Evolutionary conservation across 768 basidiomycete species (phyloP).

Genomic region (Fibroporia radiculosa): DNA sequence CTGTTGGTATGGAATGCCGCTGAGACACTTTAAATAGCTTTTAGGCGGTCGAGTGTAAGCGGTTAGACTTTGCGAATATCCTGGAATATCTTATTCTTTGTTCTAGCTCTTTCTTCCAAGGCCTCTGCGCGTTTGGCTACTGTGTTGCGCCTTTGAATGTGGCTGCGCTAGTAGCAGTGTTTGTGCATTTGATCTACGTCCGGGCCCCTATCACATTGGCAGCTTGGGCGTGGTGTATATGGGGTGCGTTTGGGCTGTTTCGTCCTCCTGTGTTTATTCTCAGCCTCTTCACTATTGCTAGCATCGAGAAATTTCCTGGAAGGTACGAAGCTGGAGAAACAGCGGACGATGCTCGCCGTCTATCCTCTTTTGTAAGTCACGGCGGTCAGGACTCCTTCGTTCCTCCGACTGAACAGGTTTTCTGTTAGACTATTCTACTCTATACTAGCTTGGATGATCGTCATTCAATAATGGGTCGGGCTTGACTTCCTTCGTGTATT

Average conservation of each 20-base stretch:
- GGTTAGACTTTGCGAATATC: no score
- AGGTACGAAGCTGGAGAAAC: slow-evolving; percentile 88
- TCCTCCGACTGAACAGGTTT: slow-evolving; percentile 4
- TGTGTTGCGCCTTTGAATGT: slow-evolving; percentile 91
- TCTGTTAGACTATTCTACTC: slow-evolving; percentile 77
- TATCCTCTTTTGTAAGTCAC: slow-evolving; percentile 86
- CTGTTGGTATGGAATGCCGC: neutral
- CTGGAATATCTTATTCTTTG: neutral
- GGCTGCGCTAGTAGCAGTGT: slow-evolving; percentile 81
- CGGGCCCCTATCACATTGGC: slow-evolving; percentile 79
- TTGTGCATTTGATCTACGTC: slow-evolving; percentile 80
- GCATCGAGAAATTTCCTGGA: slow-evolving; percentile 94
- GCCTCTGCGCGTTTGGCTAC: slow-evolving; percentile 89
- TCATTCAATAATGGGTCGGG: slow-evolving; percentile 59
- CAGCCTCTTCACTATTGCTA: slow-evolving; percentile 21
- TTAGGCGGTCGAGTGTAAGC: slow-evolving; percentile 77
- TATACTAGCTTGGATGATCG: slow-evolving; percentile 93
- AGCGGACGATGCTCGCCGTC: slow-evolving; percentile 85
- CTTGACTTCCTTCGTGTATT: neutral
- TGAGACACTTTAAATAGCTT: slow-evolving; percentile 35
- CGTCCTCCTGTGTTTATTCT: neutral
- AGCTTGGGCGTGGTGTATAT: slow-evolving; percentile 95
- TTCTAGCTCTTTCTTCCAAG: slow-evolving; percentile 88
- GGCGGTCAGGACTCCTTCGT: neutral
- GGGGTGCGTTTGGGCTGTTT: slow-evolving; percentile 87